phyloP scores from a whole-genome alignment of 2,329 filamentous ascomycete genomes.

The Aspergillus spinulosporus region DNA sequence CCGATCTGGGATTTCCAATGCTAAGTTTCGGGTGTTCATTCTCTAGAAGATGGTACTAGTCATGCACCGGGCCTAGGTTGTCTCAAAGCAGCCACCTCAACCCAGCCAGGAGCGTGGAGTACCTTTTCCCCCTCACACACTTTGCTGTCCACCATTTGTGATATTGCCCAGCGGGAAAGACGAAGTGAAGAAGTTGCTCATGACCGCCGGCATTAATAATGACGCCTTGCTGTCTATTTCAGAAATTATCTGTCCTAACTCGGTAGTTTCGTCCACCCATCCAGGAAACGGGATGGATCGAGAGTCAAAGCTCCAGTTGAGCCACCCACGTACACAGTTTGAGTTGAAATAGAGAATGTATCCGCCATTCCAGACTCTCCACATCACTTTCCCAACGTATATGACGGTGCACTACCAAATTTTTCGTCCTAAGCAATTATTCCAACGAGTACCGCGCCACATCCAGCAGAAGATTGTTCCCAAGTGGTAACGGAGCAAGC shows the following conservation, averaged over 20 bases:
- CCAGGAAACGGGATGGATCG: too few relatives aligned
- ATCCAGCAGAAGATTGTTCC: neutral
- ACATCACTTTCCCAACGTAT: constrained; percentile 5
- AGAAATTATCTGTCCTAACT: too few relatives aligned
- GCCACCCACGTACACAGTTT: neutral
- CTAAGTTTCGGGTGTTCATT: neutral
- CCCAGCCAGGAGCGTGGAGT: neutral
- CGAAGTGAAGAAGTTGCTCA: too few relatives aligned
- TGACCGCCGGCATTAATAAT: too few relatives aligned
- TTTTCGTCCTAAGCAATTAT: too few relatives aligned
- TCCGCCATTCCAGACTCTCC: constrained; percentile 21
- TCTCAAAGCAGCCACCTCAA: neutral
- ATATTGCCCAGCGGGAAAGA: too few relatives aligned
- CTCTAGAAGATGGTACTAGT: neutral
- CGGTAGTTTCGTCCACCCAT: too few relatives aligned
- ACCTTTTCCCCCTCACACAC: neutral
- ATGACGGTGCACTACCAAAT: neutral
- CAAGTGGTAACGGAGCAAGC: neutral
- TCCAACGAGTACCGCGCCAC: too few relatives aligned
- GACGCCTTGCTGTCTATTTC: neutral
- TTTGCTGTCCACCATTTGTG: neutral
- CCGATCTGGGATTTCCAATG: neutral
- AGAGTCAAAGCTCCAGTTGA: neutral
- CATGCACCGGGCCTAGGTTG: too few relatives aligned
- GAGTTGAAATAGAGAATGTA: neutral